Evolutionary conservation across 768 basidiomycete genomes (phyloP).

Genomic region (Pleurotus eryngii): DNA sequence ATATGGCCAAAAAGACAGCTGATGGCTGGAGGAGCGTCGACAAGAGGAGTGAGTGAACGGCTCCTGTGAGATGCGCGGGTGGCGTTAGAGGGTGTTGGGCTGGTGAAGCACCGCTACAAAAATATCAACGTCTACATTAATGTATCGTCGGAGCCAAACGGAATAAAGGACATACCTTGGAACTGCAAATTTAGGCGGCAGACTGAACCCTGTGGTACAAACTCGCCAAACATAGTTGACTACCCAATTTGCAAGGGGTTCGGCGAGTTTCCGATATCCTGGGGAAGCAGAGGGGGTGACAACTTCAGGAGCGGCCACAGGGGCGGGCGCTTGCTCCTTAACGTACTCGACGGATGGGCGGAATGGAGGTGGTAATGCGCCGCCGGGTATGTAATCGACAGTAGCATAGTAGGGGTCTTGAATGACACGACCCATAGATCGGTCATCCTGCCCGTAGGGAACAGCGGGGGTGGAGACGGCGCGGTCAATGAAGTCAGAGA

Average conservation of each 20-base stretch:
- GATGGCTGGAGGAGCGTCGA: slow-evolving; percentile 83
- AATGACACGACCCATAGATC: not conserved
- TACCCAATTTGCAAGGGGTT: slow-evolving; percentile 78
- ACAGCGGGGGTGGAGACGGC: slow-evolving; percentile 46
- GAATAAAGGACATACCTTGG: slow-evolving; percentile 45
- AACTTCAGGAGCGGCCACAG: slow-evolving; percentile 30
- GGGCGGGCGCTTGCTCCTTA: slow-evolving; percentile 36
- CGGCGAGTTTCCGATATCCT: slow-evolving; percentile 69
- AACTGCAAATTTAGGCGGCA: slow-evolving; percentile 51
- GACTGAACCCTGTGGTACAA: slow-evolving; percentile 66
- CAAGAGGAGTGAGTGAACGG: slow-evolving; percentile 69
- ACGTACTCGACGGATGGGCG: slow-evolving; percentile 21
- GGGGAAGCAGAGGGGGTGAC: slow-evolving; percentile 48
- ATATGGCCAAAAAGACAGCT: slow-evolving; percentile 71
- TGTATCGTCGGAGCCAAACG: slow-evolving; percentile 5
- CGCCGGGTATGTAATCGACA: not conserved
- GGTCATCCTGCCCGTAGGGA: not conserved
- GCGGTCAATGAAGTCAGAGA: slow-evolving; percentile 72
- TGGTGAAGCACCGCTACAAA: slow-evolving; percentile 22
- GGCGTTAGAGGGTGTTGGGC: slow-evolving; percentile 43
- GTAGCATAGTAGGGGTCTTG: not conserved
- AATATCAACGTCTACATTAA: slow-evolving; percentile 8
- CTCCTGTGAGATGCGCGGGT: slow-evolving; percentile 52
- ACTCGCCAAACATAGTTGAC: slow-evolving; percentile 80
- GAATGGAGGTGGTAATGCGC: not conserved